A percentile compares a stretch with the other conserved stretches of the same genome.
Conservation (phyloP, 2,329 filamentous ascomycete species). For the Waltergamsia citrina region DNA sequence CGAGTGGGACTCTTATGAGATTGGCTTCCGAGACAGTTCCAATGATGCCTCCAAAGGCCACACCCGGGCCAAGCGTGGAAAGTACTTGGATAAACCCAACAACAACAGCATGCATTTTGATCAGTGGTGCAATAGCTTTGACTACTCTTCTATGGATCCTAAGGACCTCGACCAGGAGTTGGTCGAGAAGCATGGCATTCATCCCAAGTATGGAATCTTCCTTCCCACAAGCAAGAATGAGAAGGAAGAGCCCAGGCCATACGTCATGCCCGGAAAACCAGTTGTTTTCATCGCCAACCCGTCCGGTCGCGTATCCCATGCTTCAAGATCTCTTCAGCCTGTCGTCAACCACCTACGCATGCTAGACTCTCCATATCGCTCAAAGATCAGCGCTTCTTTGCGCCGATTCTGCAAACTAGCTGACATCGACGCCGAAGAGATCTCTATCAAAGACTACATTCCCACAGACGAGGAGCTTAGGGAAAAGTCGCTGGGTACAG, state of each 20-base stretch:
- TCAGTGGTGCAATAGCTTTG: slow-evolving; percentile 41
- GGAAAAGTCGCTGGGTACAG: slow-evolving; percentile 23
- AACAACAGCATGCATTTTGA: slow-evolving; percentile 45
- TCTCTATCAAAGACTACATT: slow-evolving; percentile 21
- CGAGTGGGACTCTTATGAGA: slow-evolving; percentile 41
- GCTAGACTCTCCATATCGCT: slow-evolving; percentile 20
- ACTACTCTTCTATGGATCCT: slow-evolving; percentile 36
- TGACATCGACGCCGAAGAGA: slow-evolving; percentile 20
- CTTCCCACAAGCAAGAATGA: slow-evolving; percentile 37
- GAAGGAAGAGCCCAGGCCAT: slow-evolving; percentile 25
- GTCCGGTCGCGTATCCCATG: slow-evolving; percentile 35
- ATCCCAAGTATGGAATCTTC: slow-evolving; percentile 45
- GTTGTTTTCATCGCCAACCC: slow-evolving; percentile 38
- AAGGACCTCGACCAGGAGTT: slow-evolving; percentile 41
- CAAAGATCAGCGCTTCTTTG: slow-evolving; percentile 22
- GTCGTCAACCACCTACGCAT: slow-evolving; percentile 22
- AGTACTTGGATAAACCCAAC: slow-evolving; percentile 43
- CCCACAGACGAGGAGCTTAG: slow-evolving; percentile 21
- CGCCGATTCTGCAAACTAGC: slow-evolving; percentile 26
- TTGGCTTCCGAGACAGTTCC: slow-evolving; percentile 49
- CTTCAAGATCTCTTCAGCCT: slow-evolving; percentile 32
- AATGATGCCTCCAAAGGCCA: slow-evolving; percentile 46
- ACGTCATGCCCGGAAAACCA: slow-evolving; percentile 34
- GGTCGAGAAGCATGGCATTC: slow-evolving; percentile 38
- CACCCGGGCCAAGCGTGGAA: slow-evolving; percentile 41